Conservation (phyloP, 441 rosid species). For the Jatropha multifida region DNA sequence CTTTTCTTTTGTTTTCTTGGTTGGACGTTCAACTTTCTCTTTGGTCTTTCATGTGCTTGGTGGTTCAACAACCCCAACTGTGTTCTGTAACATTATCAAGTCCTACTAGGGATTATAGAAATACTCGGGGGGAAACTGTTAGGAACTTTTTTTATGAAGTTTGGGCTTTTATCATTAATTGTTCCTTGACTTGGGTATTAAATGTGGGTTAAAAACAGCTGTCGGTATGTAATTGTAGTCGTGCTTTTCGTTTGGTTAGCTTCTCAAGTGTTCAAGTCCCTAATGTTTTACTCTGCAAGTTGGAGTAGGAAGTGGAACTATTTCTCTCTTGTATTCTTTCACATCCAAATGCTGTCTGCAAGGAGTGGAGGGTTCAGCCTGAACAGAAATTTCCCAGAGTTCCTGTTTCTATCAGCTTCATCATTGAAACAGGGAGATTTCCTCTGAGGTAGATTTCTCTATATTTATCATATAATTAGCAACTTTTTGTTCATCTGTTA, state of each 20-base stretch:
- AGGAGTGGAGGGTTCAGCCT: slow-evolving; percentile 31
- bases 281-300: slow-evolving; percentile 27
- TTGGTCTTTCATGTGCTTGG: slow-evolving; percentile 35
- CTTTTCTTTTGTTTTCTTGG: slow-evolving; percentile 22
- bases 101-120: slow-evolving; percentile 26
- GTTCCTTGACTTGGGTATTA: slow-evolving; percentile 42
- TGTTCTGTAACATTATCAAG: slow-evolving; percentile 38
- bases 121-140: slow-evolving; percentile 32
- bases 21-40: slow-evolving; percentile 25
- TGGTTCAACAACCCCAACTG: slow-evolving; percentile 30
- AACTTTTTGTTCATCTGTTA: slow-evolving; percentile 5
- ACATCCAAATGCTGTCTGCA: slow-evolving; percentile 28
- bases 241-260: slow-evolving; percentile 34
- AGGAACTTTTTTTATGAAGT: slow-evolving; percentile 34
- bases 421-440: slow-evolving; percentile 29
- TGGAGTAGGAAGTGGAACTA: slow-evolving; percentile 27
- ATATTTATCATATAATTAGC: slow-evolving; percentile 1
- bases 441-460: slow-evolving; percentile 43
- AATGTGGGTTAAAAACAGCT: slow-evolving; percentile 37
- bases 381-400: slow-evolving; percentile 24
- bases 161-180: slow-evolving; percentile 38
- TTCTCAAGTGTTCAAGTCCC: slow-evolving; percentile 21
- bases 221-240: slow-evolving; percentile 33
- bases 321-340: slow-evolving; percentile 24
- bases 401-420: slow-evolving; percentile 33